phyloP scores from a whole-genome alignment of 1,139 yeast species.

The Magnusiomyces suaveolens region DNA sequence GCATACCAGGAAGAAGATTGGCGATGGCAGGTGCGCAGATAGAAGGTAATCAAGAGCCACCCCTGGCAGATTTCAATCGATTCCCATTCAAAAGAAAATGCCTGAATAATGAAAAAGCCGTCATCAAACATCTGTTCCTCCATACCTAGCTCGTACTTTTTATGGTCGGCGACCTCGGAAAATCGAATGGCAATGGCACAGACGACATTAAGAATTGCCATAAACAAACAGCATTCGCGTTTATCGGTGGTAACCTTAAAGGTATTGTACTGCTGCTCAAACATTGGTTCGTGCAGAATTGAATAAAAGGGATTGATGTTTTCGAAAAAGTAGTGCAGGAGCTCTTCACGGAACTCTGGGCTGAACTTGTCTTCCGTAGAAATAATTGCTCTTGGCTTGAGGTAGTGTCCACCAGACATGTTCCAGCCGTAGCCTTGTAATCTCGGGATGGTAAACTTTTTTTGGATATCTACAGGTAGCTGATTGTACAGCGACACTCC shows the following conservation, averaged over 20 bases:
- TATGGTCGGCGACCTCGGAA: conserved; percentile 37
- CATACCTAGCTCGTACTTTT: conserved; percentile 31
- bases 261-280: conserved; percentile 42
- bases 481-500: conserved; percentile 10
- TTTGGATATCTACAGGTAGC: conserved; percentile 27
- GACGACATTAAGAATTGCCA: conserved; percentile 44
- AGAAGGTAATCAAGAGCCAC: conserved; percentile 48
- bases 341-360: conserved; percentile 13
- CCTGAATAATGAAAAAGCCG: conserved; percentile 40
- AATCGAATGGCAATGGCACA: conserved; percentile 47
- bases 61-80: conserved; percentile 55
- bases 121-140: conserved; percentile 49
- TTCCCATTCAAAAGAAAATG: conserved; percentile 58
- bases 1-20: conserved; percentile 50
- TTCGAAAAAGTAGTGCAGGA: conserved; percentile 39
- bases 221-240: conserved; percentile 37
- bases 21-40: conserved; percentile 47
- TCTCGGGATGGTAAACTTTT: conserved; percentile 42
- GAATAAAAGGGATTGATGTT: conserved; percentile 49
- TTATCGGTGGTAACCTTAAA: conserved; percentile 28
- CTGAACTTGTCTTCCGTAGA: background rate
- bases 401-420: conserved; percentile 48
- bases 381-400: conserved; percentile 38
- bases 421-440: conserved; percentile 61
- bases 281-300: conserved; percentile 46